Conservation (phyloP, 2,329 filamentous ascomycete species). For the Achaetomium macrosporum region DNA sequence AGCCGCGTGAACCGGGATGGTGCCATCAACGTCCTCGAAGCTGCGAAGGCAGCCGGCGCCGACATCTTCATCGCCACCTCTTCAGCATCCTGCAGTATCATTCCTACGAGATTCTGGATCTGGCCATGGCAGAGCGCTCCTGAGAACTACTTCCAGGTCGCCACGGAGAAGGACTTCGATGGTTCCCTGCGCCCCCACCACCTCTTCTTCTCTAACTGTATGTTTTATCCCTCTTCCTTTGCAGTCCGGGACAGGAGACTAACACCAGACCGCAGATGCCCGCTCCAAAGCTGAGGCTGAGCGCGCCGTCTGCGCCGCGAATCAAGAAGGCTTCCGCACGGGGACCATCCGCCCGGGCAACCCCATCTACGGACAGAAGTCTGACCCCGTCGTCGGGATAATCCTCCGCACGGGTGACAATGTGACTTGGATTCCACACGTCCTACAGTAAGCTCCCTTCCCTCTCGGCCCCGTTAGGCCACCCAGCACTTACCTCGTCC, state of each 20-base stretch:
- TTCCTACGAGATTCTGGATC: conserved; percentile 38
- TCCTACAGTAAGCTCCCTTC: conserved; percentile 33
- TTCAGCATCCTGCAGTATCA: conserved; percentile 42
- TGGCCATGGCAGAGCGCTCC: conserved; percentile 39
- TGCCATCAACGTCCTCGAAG: conserved; percentile 42
- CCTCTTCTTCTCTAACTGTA: conserved; percentile 43
- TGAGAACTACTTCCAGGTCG: conserved; percentile 37
- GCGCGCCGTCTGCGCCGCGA: conserved; percentile 41
- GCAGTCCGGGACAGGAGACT: background rate
- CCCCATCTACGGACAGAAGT: conserved; percentile 45
- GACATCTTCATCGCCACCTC: conserved; percentile 49
- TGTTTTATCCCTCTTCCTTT: background rate
- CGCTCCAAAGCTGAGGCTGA: conserved; percentile 48
- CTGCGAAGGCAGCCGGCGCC: conserved; percentile 41
- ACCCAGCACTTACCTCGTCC: background rate
- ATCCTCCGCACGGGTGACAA: conserved; percentile 34
- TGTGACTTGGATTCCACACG: conserved; percentile 39
- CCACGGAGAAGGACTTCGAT: conserved; percentile 41
- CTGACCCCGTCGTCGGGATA: conserved; percentile 37
- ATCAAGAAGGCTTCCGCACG: conserved; percentile 42
- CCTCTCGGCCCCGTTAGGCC: background rate
- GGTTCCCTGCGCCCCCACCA: conserved; percentile 34
- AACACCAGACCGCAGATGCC: conserved; percentile 30
- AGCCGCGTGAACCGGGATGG: conserved; percentile 46
- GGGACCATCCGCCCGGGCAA: conserved; percentile 50